Evolutionary conservation across 106 monocot species (phyloP), one percentile per base, ranked within the genome.

Genomic region (Posidonia australis): DNA sequence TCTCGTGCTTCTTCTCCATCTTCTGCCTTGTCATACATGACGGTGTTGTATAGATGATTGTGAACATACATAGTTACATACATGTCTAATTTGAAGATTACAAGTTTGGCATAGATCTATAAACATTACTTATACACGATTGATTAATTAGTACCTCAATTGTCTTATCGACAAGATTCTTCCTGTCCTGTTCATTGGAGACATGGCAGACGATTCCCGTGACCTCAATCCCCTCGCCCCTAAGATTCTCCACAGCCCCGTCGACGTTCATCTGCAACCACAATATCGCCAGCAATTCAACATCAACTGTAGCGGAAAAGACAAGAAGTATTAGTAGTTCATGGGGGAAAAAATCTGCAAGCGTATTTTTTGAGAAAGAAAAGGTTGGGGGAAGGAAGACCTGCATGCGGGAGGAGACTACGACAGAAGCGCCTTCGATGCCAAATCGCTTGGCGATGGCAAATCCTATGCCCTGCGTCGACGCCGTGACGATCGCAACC

Each of bases 401-500:
- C 84, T 89, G 84, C 77, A 81, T 86, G n/a, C 96, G 76, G 27
- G 96, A 96, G 53, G 96, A 96, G 81, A 96, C 63, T 44, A 96
- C 82, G 70, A 90, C 80, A 24, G 84, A 64, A 58, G 96, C 96
- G 51, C 96, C 96, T 28, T 96, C 90, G 28, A 67, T 27, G 49
- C 87, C 96, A 53, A 96, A 79, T n/a, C 96, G 79, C 75, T 90
- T 78, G 55, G 80, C 86, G 70, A 96, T 90, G 46, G 78, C 80
- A 65, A 87, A 83, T 19, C 96, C 96, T 68, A 96, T 96, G 10
- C 96, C 96, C 30, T 90, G 96, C 16, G 86, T 90, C 13, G 96
- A 96, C 1, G 96, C 96, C 61, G 96, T 96, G 54, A 96, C 87
- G 70, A 96, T 78, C 6, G 94, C 96, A 14, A 96, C 96, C 74